Evolutionary conservation across 345 rosid species (phyloP).

Genomic region (Boechera divaricarpa): DNA sequence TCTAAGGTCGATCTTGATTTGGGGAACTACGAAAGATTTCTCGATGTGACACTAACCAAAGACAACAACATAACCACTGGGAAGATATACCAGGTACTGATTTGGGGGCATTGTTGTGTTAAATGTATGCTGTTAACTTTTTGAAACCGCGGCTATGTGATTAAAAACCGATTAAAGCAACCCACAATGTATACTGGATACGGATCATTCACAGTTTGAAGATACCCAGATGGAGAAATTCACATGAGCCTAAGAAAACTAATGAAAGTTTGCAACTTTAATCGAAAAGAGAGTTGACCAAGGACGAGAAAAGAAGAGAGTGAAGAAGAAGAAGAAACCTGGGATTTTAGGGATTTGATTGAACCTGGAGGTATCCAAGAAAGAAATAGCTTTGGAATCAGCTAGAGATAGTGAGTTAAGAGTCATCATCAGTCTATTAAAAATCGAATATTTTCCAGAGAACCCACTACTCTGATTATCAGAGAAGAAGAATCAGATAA

Average conservation of each 20-base stretch:
- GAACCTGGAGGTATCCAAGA: slow-evolving; percentile 67
- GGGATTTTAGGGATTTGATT: slow-evolving; percentile 54
- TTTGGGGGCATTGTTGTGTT: slow-evolving; percentile 11
- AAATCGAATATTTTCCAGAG: slow-evolving; percentile 30
- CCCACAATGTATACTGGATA: background rate
- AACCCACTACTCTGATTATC: slow-evolving; percentile 17
- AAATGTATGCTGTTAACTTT: background rate
- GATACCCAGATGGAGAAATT: slow-evolving; percentile 30
- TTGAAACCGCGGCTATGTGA: background rate
- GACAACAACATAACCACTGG: slow-evolving; percentile 96
- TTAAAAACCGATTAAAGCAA: background rate
- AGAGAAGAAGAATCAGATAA: slow-evolving; percentile 32
- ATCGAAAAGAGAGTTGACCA: slow-evolving; percentile 6
- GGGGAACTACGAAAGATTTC: slow-evolving; percentile 96
- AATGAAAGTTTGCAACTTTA: slow-evolving; percentile 28
- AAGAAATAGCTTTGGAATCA: slow-evolving; percentile 64
- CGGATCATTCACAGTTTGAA: background rate
- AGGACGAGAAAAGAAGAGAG: background rate
- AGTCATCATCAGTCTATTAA: slow-evolving; percentile 56
- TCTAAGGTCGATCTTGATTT: slow-evolving; percentile 88
- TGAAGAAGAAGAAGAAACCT: slow-evolving; percentile 49
- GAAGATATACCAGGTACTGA: slow-evolving; percentile 87
- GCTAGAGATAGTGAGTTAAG: slow-evolving; percentile 68
- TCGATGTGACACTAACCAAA: slow-evolving; percentile 84
- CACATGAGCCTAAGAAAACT: background rate